Base-by-base conservation (phyloP, 371 early-diverging fungal species). In the Capniomyces stellatus region DNA sequence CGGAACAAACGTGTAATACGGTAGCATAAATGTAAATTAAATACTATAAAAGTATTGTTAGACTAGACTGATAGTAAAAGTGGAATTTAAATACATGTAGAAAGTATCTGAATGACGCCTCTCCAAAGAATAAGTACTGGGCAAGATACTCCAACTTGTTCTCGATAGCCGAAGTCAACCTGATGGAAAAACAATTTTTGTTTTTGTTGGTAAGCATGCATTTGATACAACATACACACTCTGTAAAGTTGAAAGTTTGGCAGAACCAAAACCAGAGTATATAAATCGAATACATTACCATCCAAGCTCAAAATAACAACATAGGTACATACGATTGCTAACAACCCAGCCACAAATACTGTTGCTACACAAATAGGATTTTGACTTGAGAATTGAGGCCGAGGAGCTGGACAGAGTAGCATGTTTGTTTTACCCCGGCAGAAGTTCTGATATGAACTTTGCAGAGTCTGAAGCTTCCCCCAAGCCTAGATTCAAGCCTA, bases 171-270 rank as follows among this genome's bases (percentile, higher is more conserved):
- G 86, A 86, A 62, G 78, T 86, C 47, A 86, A 85, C 46, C 61
- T 85, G 29, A 86, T 85, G 85, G 86, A 86, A 59, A 76, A 79
- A 57, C 85, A 86, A 60, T 62, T 86, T 29, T 69, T 86, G 51
- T 75, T 75, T 13, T 61, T 86, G 54, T 68, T 86, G 50, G 81
- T 65, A 65, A 60, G 42, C 43, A 3, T 6, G 10, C 35, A 35
- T 35, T 15, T 15, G n/a, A n/a, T n/a, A n/a, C n/a, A n/a, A n/a
- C n/a, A 64, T n/a, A n/a, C n/a, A n/a, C n/a, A n/a, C n/a, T n/a
- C n/a, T n/a, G n/a, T n/a, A n/a, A n/a, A n/a, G n/a, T n/a, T n/a
- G n/a, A n/a, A n/a, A n/a, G n/a, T n/a, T n/a, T n/a, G n/a, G n/a
- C n/a, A n/a, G n/a, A n/a, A n/a, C n/a, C n/a, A n/a, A n/a, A n/a